Base-by-base conservation (phyloP, 2,329 filamentous ascomycete species). In the Harringtonia aguacate region DNA sequence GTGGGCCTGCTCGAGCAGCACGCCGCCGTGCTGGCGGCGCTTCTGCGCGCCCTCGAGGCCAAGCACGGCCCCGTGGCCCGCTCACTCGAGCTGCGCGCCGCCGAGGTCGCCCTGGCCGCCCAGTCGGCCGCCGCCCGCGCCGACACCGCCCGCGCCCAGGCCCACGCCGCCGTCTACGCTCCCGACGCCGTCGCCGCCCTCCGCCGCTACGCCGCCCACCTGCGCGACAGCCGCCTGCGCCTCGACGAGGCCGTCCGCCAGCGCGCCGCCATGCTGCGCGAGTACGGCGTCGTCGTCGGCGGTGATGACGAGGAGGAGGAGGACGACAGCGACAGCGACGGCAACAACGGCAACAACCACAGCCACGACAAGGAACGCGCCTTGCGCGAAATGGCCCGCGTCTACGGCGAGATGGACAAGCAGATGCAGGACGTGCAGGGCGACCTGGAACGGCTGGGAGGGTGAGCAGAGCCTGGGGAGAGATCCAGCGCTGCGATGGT, bases 11-110 rank as follows among this genome's bases (percentile, higher is more conserved):
- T 76, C 0, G 52, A 59, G 17, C 52, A 56, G 8, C 64, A 70
- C 50, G 59, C 65, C 8, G 50, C 58, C 4, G 62, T 59, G 0
- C 51, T 75, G 3, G 48, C 60, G 1, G 56, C 61, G 15, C 64
- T 77, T 1, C 55, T 77, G n/a, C 67, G 67, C 43, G 55, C 64
- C 3, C 64, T 79, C 2, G 75, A 79, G 49, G 62, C 66, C 3
- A 78, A 78, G 51, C 73, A 78, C 55, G 70, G 70, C 27, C 61
- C 67, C 18, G 60, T 73, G 5, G 70, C 73, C 2, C 64, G 70
- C 5, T 68, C 63, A 14, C 61, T 76, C 3, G 70, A 72, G 51
- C 65, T 76, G n/a, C 65, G 66, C 34, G 72, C 73, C 22, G 55
- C 62, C 2, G 62, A 69, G 29, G 61, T 68, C 1, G 58, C 64